Evolutionary conservation across 495 filamentous ascomycete genomes (phyloP).

Genomic region (Emericellopsis terricola): DNA sequence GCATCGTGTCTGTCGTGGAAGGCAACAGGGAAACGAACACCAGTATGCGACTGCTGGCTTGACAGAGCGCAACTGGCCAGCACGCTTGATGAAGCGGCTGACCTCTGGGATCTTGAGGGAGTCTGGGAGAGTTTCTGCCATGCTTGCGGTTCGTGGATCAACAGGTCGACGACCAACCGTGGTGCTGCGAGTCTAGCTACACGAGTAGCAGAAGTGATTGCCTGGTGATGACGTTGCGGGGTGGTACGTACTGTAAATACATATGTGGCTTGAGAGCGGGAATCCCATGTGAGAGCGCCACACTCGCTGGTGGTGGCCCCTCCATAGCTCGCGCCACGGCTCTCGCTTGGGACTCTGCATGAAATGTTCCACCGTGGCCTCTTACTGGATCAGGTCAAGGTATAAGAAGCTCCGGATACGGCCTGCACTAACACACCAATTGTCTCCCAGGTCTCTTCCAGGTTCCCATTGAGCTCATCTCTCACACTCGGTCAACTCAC

Average conservation of each 20-base stretch:
- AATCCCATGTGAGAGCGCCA: too few relatives aligned
- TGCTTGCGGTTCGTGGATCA: too few relatives aligned
- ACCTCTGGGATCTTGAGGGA: constrained; percentile 63
- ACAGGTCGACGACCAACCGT: neutral
- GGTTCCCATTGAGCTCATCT: constrained; percentile 1
- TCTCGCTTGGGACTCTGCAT: too few relatives aligned
- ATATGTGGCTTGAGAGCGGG: neutral
- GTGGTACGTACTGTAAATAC: neutral
- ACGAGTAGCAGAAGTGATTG: neutral
- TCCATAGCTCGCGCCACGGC: too few relatives aligned
- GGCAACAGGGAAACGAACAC: constrained; percentile 40
- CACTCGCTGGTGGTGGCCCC: too few relatives aligned
- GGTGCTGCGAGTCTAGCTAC: neutral
- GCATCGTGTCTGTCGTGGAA: neutral
- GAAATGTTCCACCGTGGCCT: too few relatives aligned
- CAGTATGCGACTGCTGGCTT: constrained; percentile 86
- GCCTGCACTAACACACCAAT: constrained; percentile 4
- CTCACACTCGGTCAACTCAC: constrained; percentile 3
- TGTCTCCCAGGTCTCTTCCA: constrained; percentile 2
- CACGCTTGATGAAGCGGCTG: constrained; percentile 55
- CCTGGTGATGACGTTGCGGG: neutral
- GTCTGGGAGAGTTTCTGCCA: constrained; percentile 58
- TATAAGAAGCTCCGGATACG: constrained; percentile 4
- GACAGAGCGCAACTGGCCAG: constrained; percentile 62
- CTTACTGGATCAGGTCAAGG: too few relatives aligned